A percentile compares a stretch with the other conserved stretches of the same genome.
Evolutionary conservation across 176 grass and related monocot species (phyloP).

Genomic region (Tillandsia leiboldiana): DNA sequence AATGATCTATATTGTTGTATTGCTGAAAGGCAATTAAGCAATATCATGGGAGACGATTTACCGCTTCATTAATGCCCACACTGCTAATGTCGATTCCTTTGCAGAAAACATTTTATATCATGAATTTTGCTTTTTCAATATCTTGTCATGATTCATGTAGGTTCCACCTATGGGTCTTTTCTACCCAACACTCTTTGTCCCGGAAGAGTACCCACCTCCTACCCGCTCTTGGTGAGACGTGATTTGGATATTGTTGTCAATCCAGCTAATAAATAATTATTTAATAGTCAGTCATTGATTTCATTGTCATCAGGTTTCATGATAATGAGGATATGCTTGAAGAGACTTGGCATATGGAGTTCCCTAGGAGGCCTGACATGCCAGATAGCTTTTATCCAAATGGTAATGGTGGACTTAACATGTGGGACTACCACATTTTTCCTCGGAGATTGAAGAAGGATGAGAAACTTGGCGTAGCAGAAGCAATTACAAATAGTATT

Average conservation of each 20-base stretch:
- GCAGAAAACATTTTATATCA: not conserved
- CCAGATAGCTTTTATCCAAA: slow-evolving; percentile 41
- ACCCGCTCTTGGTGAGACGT: slow-evolving; percentile 71
- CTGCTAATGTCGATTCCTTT: not conserved
- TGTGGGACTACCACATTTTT: slow-evolving; percentile 74
- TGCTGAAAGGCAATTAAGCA: no score
- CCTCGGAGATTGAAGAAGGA: slow-evolving; percentile 73
- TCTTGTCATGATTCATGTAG: slow-evolving; percentile 17
- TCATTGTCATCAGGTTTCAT: slow-evolving; percentile 51
- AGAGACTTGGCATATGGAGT: slow-evolving; percentile 72
- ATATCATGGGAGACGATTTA: no score
- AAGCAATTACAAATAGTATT: slow-evolving; percentile 81
- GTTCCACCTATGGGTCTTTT: slow-evolving; percentile 97
- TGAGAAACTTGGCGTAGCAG: slow-evolving; percentile 74
- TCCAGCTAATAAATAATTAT: slow-evolving; percentile 5
- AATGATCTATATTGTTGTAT: no score
- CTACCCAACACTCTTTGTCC: slow-evolving; percentile 74
- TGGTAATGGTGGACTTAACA: slow-evolving; percentile 54
- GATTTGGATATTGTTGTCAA: not conserved
- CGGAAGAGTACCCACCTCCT: slow-evolving; percentile 78
- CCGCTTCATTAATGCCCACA: not conserved
- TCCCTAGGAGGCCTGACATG: slow-evolving; percentile 26
- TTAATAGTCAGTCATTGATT: not conserved
- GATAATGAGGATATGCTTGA: slow-evolving; percentile 97
- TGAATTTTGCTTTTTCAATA: not conserved